Conservation (phyloP, 2,329 filamentous ascomycete genomes). For the Teratosphaeria nubilosa region DNA sequence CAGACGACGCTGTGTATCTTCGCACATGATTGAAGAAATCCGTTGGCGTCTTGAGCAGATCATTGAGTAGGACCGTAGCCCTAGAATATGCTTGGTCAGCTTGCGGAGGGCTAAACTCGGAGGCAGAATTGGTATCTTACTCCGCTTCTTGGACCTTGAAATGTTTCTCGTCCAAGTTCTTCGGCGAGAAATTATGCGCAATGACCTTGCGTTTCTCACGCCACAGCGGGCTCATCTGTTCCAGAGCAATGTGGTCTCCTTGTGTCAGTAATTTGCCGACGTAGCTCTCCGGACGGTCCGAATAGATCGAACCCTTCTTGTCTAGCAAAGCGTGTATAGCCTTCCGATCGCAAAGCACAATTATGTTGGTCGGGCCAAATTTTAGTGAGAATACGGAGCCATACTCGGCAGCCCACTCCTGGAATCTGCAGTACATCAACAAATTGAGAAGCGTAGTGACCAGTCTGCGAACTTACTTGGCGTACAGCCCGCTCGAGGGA, state of each 20-base stretch:
- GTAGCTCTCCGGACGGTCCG: conserved; percentile 16
- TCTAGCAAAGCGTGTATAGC: conserved; percentile 37
- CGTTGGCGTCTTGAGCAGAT: conserved; percentile 33
- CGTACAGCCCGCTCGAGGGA: conserved; percentile 7
- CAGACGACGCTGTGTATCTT: conserved; percentile 9
- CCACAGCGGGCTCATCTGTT: conserved; percentile 40
- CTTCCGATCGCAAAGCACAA: conserved; percentile 32
- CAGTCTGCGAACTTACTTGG: not conserved
- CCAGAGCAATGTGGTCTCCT: conserved; percentile 39
- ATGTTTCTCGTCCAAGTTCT: conserved; percentile 34
- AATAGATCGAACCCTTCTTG: conserved; percentile 36
- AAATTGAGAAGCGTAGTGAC: not conserved
- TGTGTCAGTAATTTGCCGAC: conserved; percentile 29
- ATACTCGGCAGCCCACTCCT: conserved; percentile 20
- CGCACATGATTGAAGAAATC: not conserved
- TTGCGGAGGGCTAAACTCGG: not conserved
- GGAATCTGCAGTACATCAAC: conserved; percentile 8
- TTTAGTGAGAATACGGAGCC: conserved; percentile 27
- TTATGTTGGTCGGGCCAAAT: conserved; percentile 30
- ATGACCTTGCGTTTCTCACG: conserved; percentile 36
- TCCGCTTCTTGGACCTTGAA: conserved; percentile 38
- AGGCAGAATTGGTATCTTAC: not conserved
- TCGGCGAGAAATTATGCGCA: conserved; percentile 34
- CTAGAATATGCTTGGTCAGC: conserved; percentile 32
- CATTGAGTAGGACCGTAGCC: conserved; percentile 34